A percentile compares a stretch with the other conserved stretches of the same genome.
Conservation (phyloP, 2,329 filamentous ascomycete genomes). For the Aureobasidium uvarum region DNA sequence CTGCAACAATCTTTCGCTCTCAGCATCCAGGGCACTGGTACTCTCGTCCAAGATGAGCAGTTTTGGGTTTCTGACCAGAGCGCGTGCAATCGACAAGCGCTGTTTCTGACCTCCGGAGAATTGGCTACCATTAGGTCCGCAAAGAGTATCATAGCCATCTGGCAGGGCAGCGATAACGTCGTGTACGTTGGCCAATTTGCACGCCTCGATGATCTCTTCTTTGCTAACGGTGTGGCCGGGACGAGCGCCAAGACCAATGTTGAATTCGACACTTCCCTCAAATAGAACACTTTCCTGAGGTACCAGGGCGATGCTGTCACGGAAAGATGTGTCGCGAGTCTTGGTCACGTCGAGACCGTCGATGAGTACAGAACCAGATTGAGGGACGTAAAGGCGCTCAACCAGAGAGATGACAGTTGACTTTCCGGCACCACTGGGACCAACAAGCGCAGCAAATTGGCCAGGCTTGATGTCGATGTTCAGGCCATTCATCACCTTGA, state of each 20-base stretch:
- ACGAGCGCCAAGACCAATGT: slow-evolving; percentile 44
- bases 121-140: slow-evolving; percentile 43
- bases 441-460: slow-evolving; percentile 45
- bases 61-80: slow-evolving; percentile 45
- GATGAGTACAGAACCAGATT: slow-evolving; percentile 62
- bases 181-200: slow-evolving; percentile 67
- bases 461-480: slow-evolving; percentile 38
- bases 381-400: slow-evolving; percentile 58
- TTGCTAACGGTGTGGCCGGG: slow-evolving; percentile 57
- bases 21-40: slow-evolving; percentile 46
- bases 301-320: slow-evolving; percentile 47
- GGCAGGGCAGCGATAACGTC: slow-evolving; percentile 63
- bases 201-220: slow-evolving; percentile 64
- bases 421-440: slow-evolving; percentile 44
- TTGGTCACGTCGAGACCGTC: slow-evolving; percentile 42
- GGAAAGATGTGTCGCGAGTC: slow-evolving; percentile 42
- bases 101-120: slow-evolving; percentile 47
- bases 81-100: slow-evolving; percentile 45
- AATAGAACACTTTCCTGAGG: slow-evolving; percentile 51
- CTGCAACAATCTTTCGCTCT: slow-evolving; percentile 44
- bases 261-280: slow-evolving; percentile 46
- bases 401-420: slow-evolving; percentile 44
- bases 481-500: slow-evolving; percentile 52
- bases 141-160: slow-evolving; percentile 62
- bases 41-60: slow-evolving; percentile 46